Conservation (phyloP, 805 yeast genomes). For the Starmerella gropengiesseri region DNA sequence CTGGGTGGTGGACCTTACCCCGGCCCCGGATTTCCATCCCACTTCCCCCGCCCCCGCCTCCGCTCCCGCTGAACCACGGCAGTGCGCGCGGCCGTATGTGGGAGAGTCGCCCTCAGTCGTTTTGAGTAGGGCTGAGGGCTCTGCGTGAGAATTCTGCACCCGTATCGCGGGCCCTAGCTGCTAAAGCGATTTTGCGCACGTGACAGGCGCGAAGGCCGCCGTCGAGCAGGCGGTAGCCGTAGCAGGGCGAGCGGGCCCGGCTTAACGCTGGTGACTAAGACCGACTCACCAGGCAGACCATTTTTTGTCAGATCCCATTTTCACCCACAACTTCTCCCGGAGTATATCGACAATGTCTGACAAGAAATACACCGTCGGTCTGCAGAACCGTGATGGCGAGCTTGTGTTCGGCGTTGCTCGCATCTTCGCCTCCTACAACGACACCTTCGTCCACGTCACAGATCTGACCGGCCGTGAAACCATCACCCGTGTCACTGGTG, state of each 20-base stretch:
- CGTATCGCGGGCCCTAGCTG: background rate
- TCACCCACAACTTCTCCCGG: slow-evolving; percentile 10
- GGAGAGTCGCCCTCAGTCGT: background rate
- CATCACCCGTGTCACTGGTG: slow-evolving; percentile 99
- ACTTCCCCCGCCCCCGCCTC: too few relatives aligned
- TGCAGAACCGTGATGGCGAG: slow-evolving; percentile 92
- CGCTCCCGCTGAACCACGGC: too few relatives aligned
- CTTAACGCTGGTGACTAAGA: slow-evolving; percentile 16
- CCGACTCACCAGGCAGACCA: slow-evolving; percentile 16
- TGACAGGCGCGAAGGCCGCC: background rate
- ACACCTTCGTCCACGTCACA: slow-evolving; percentile 98
- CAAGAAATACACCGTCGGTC: slow-evolving; percentile 42
- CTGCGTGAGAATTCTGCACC: too few relatives aligned
- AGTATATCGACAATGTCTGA: slow-evolving; percentile 7
- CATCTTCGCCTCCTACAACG: slow-evolving; percentile 99
- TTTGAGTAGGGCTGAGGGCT: background rate
- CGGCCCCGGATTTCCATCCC: too few relatives aligned
- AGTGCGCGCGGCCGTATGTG: background rate
- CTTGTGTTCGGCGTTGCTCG: slow-evolving; percentile 99
- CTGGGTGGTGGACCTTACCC: too few relatives aligned
- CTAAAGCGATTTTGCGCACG: background rate
- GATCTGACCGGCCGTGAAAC: slow-evolving; percentile 99
- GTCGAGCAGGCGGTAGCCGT: background rate
- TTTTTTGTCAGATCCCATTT: slow-evolving; percentile 20
- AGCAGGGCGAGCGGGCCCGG: background rate